Evolutionary conservation across 2,329 filamentous ascomycete genomes (phyloP), one percentile per base, ranked within the genome.

Genomic region (Sarocladiaceae sp.): DNA sequence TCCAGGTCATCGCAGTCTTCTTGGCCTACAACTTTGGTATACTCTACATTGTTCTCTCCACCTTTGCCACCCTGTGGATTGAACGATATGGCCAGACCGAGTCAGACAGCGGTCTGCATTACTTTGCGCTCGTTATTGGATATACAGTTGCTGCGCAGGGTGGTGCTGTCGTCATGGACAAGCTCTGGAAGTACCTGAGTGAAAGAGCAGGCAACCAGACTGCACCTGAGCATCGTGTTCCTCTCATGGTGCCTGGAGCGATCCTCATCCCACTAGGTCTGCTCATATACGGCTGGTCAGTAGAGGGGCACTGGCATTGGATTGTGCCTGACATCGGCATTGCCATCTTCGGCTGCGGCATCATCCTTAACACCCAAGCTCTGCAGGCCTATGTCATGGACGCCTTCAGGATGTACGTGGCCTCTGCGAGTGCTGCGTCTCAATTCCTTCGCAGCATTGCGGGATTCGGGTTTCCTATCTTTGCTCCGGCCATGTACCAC

Each of bases 291-390:
- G 72, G 66, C 1, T 76, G 73, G 72, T 56, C 69, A 0, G 79
- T 79, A 0, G 68, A 83, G 47, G 68, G 73, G 28, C 60, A 70
- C 1, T 65, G 71, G 0, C 75, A 78, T 58, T 86, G 78, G 77
- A 75, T 83, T 18, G 71, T 80, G 4, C 79, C 81, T 0, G 81
- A 84, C 44, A 71, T 84, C 22, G 81, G 81, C 2, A 76, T 75
- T 2, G 64, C 66, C 0, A 68, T 82, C n/a, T 77, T 84, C 53
- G 75, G 75, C 0, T 66, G 73, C 4, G 79, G 80, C 1, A 76
- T 74, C 57, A 75, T 81, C 42, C 70, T 78, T 10, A 66, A 74
- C 1, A 79, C 80, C 48, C 75, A 77, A 59, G 76, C 75, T 2
- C 70, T 79, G 29, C 71, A 75, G 48, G 80, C 79, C 0, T 84